Conservation (phyloP, 805 yeast species). For the Starmera amethionina region DNA sequence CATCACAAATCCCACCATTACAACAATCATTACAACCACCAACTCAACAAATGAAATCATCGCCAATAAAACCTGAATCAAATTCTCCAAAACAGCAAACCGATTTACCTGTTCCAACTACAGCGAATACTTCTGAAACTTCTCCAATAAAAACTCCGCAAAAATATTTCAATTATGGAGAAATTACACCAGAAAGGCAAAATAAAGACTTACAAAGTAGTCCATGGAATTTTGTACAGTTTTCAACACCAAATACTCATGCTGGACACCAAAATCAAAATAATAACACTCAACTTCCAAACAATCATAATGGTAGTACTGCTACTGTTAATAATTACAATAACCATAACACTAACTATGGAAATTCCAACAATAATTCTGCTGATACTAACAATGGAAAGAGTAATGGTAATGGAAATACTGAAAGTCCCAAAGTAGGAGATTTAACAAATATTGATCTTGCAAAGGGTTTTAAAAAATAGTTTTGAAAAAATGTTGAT, state of each 20-base stretch:
- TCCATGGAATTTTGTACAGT: slow-evolving; percentile 91
- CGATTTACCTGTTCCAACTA: slow-evolving; percentile 4
- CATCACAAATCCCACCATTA: not conserved
- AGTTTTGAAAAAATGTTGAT: not conserved
- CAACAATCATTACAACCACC: not conserved
- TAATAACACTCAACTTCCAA: slow-evolving; percentile 8
- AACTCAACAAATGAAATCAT: slow-evolving; percentile 3
- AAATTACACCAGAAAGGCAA: slow-evolving; percentile 40
- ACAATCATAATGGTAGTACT: slow-evolving; percentile 10
- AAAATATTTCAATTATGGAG: slow-evolving; percentile 3
- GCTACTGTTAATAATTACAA: slow-evolving; percentile 10
- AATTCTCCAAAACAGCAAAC: slow-evolving; percentile 7
- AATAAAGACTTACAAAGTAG: slow-evolving; percentile 30
- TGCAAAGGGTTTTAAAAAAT: slow-evolving; percentile 33
- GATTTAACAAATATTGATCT: slow-evolving; percentile 38
- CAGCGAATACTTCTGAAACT: slow-evolving; percentile 3
- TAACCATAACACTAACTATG: not conserved
- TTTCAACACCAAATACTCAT: slow-evolving; percentile 32
- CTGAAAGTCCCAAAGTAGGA: slow-evolving; percentile 18
- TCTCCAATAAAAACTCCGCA: slow-evolving; percentile 8
- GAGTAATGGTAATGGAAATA: slow-evolving; percentile 12
- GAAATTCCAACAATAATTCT: not conserved
- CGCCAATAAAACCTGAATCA: slow-evolving; percentile 7
- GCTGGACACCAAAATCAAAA: not conserved
- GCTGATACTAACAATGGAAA: slow-evolving; percentile 9